These are phyloP conservation scores for Nemania serpens DNA, from an alignment of 2,329 filamentous ascomycete genomes.

Conservation along the genomic window DNA sequence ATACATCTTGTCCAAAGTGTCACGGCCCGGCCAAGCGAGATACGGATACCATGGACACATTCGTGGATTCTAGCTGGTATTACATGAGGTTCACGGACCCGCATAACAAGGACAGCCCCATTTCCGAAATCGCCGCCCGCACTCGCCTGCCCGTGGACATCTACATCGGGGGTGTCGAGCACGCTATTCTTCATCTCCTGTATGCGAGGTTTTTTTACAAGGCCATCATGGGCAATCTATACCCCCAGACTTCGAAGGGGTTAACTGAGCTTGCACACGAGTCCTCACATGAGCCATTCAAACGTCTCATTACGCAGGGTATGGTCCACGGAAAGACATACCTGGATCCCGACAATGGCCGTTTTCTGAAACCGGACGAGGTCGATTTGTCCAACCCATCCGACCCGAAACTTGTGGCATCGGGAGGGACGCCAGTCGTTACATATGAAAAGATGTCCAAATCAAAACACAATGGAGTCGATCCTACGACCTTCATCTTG, in stretches of 20 bases:
- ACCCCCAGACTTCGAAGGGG: conserved; percentile 39
- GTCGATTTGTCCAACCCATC: conserved; percentile 65
- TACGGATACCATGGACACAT: conserved; percentile 95
- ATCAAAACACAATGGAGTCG: conserved; percentile 90
- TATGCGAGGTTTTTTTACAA: conserved; percentile 93
- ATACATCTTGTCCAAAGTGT: conserved; percentile 77
- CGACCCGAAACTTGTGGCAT: conserved; percentile 65
- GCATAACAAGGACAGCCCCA: conserved; percentile 63
- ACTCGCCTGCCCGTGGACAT: conserved; percentile 74
- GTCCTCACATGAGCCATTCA: conserved; percentile 70
- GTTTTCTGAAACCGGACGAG: conserved; percentile 77
- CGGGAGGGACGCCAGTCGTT: conserved; percentile 61
- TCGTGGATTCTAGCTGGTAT: conserved; percentile 96
- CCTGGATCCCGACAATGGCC: conserved; percentile 72
- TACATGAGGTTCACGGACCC: conserved; percentile 80
- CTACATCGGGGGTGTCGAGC: conserved; percentile 89
- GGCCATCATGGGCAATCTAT: conserved; percentile 67
- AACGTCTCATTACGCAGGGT: conserved; percentile 80
- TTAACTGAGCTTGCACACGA: conserved; percentile 23
- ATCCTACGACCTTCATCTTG: conserved; percentile 73
- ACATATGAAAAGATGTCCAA: conserved; percentile 94
- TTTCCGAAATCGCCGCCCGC: conserved; percentile 64
- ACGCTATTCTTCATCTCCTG: conserved; percentile 86
- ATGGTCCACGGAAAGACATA: conserved; percentile 93
- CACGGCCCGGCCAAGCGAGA: conserved; percentile 73